Conservation (phyloP, 169 alveolate species). For the Condylostoma magnum region DNA sequence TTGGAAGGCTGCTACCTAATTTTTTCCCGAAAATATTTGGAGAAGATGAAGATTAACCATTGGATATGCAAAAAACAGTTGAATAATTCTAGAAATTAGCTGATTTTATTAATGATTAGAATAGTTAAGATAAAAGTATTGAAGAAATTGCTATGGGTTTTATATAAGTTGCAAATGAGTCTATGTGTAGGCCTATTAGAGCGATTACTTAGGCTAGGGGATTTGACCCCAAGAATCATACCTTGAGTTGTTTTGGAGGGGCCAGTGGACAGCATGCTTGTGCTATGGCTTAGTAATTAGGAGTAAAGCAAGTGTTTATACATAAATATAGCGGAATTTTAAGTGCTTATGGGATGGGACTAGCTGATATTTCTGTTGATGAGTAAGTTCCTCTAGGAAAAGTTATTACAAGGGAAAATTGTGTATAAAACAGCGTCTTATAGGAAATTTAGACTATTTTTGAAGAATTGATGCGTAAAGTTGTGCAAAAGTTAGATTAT, state of each 20-base stretch:
- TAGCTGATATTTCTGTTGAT: conserved; percentile 59
- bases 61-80: conserved; percentile 44
- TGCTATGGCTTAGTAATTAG: conserved; percentile 66
- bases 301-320: conserved; percentile 59
- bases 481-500: too few species aligned
- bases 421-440: too few species aligned
- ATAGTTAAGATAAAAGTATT: conserved; percentile 1
- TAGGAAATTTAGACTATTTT: too few species aligned
- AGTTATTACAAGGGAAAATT: too few species aligned
- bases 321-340: conserved; percentile 80
- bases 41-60: conserved; percentile 44
- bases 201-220: conserved; percentile 72
- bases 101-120: conserved; percentile 34
- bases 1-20: conserved; percentile 72
- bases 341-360: conserved; percentile 82
- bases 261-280: conserved; percentile 88
- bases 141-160: conserved; percentile 76
- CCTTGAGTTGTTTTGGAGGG: conserved; percentile 81
- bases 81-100: conserved; percentile 46
- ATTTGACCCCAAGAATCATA: conserved; percentile 60
- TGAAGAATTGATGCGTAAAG: too few species aligned
- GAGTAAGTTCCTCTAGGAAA: not conserved
- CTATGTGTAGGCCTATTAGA: conserved; percentile 82
- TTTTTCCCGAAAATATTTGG: conserved; percentile 82
- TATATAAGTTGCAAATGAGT: conserved; percentile 82